These are phyloP conservation scores for Mycosphaerella arachidis DNA, from an alignment of 2,329 filamentous ascomycete species.

Conservation along the genomic window DNA sequence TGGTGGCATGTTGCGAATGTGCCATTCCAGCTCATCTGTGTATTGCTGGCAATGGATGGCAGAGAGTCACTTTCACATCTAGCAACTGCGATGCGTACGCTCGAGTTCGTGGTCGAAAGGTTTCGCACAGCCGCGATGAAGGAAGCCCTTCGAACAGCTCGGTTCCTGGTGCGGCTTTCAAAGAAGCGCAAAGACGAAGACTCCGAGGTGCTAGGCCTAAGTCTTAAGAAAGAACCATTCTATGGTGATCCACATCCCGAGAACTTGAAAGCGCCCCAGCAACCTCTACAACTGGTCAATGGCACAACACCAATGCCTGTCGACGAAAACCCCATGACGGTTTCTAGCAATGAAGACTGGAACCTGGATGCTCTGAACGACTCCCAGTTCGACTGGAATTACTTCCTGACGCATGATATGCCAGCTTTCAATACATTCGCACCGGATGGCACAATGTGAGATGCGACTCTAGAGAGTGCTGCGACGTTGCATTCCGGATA, in stretches of 20 bases:
- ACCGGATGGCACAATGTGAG: conserved; percentile 32
- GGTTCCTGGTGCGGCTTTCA: conserved; percentile 50
- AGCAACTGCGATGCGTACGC: conserved; percentile 46
- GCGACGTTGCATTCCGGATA: too few species aligned
- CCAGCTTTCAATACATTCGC: conserved; percentile 30
- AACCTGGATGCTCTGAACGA: conserved; percentile 31
- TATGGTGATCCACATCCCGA: conserved; percentile 22
- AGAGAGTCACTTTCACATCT: conserved; percentile 47
- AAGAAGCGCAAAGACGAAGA: conserved; percentile 32
- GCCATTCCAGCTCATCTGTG: conserved; percentile 56
- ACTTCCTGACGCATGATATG: conserved; percentile 31
- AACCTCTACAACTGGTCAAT: conserved; percentile 7
- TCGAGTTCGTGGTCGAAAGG: conserved; percentile 29
- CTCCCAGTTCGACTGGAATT: conserved; percentile 32
- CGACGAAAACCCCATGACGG: conserved; percentile 20
- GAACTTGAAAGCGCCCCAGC: conserved; percentile 8
- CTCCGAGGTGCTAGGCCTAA: conserved; percentile 20
- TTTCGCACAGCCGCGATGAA: conserved; percentile 38
- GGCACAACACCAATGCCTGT: conserved; percentile 6
- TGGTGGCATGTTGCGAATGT: conserved; percentile 60
- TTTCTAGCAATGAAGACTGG: conserved; percentile 31
- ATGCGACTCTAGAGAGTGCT: too few species aligned
- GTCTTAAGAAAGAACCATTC: conserved; percentile 16
- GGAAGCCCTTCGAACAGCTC: conserved; percentile 53
- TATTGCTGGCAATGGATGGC: conserved; percentile 53